Evolutionary conservation across 2,329 filamentous ascomycete genomes (phyloP).

Genomic region (Aspergillus sp.): DNA sequence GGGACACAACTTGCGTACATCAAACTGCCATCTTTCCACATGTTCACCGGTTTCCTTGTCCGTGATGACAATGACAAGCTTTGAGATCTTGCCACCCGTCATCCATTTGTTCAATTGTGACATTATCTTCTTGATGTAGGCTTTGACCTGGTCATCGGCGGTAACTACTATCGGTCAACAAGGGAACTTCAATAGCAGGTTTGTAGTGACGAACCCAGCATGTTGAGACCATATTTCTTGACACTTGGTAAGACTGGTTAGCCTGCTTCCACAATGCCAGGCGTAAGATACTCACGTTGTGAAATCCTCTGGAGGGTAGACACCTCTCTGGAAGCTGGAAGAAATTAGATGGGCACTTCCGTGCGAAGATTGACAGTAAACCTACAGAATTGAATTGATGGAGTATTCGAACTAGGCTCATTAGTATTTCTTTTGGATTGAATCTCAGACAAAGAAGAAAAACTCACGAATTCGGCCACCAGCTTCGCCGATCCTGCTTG

Average conservation of each 20-base stretch:
- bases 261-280: neutral
- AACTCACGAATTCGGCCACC: conserved; percentile 88
- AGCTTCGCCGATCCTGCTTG: conserved; percentile 71
- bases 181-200: conserved; percentile 6
- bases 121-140: conserved; percentile 99
- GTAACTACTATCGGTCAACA: conserved; percentile 62
- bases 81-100: conserved; percentile 93
- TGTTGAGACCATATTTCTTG: conserved; percentile 99
- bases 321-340: conserved; percentile 74
- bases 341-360: conserved; percentile 14
- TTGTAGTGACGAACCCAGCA: conserved; percentile 65
- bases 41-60: conserved; percentile 96
- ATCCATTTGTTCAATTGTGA: conserved; percentile 97
- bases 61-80: conserved; percentile 94
- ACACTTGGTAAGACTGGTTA: conserved; percentile 53
- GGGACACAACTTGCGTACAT: conserved; percentile 57
- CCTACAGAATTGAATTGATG: conserved; percentile 91
- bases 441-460: neutral
- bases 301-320: conserved; percentile 94
- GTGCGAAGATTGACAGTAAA: neutral
- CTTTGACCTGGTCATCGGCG: conserved; percentile 95
- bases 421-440: conserved; percentile 11
- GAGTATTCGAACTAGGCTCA: conserved; percentile 80
- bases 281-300: conserved; percentile 64
- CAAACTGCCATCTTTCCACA: conserved; percentile 97